A percentile compares a stretch with the other conserved stretches of the same genome.
These are phyloP conservation scores for Nemania bipapillata DNA, from an alignment of 2,329 filamentous ascomycete genomes.

Conservation along the genomic window DNA sequence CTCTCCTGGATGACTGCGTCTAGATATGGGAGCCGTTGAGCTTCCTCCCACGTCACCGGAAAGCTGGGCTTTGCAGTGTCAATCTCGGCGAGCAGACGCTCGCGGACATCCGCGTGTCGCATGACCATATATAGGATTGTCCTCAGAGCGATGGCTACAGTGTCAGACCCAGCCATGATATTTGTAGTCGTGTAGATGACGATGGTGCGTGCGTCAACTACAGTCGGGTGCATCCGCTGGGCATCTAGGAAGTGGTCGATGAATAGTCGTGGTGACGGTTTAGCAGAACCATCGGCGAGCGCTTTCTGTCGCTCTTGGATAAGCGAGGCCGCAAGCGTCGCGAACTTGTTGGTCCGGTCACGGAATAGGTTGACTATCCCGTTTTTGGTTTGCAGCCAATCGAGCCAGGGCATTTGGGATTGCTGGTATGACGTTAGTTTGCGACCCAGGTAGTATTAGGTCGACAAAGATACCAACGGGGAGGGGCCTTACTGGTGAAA, in stretches of 20 bases:
- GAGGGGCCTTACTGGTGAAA: too few species aligned
- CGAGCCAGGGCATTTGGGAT: slow-evolving; percentile 75
- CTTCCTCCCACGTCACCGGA: slow-evolving; percentile 75
- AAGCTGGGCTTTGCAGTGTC: slow-evolving; percentile 69
- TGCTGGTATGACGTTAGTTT: too few species aligned
- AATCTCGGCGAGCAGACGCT: slow-evolving; percentile 69
- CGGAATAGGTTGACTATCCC: slow-evolving; percentile 75
- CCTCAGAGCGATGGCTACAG: slow-evolving; percentile 78
- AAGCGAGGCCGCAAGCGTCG: slow-evolving; percentile 74
- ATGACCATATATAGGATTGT: slow-evolving; percentile 80
- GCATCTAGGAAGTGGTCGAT: slow-evolving; percentile 78
- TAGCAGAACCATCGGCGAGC: slow-evolving; percentile 52
- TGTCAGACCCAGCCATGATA: slow-evolving; percentile 80
- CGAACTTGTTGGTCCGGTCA: slow-evolving; percentile 76
- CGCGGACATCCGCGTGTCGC: slow-evolving; percentile 67
- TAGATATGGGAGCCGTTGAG: slow-evolving; percentile 77
- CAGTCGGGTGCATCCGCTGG: slow-evolving; percentile 72
- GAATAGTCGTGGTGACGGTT: slow-evolving; percentile 53
- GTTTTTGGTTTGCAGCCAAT: slow-evolving; percentile 77
- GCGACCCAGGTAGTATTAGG: too few species aligned
- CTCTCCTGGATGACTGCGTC: slow-evolving; percentile 82
- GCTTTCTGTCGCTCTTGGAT: slow-evolving; percentile 70
- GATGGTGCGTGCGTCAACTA: slow-evolving; percentile 76
- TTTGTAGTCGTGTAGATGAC: slow-evolving; percentile 78
- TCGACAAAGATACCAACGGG: too few species aligned